Evolutionary conservation across 306 rosid species (phyloP).

Genomic region (Acacia melanoxylon): DNA sequence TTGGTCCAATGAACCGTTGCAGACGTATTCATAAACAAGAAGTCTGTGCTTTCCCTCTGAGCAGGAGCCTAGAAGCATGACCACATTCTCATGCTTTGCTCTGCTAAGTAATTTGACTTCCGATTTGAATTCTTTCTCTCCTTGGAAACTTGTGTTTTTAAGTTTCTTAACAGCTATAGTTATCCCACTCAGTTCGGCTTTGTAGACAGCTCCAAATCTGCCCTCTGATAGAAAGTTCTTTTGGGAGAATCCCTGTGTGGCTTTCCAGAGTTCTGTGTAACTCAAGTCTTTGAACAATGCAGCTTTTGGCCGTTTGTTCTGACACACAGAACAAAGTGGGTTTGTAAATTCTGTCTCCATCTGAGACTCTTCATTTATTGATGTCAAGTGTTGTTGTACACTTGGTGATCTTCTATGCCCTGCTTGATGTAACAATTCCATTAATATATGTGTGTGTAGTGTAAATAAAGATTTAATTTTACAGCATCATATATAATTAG

Average conservation of each 20-base stretch:
- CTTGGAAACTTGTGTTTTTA: conserved; percentile 64
- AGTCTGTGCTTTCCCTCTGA: conserved; percentile 65
- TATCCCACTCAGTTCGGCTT: conserved; percentile 53
- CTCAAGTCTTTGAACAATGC: conserved; percentile 65
- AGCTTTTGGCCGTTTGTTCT: conserved; percentile 52
- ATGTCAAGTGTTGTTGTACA: conserved; percentile 15
- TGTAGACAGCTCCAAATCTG: conserved; percentile 77
- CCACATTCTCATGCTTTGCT: conserved; percentile 87
- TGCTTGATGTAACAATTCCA: conserved; percentile 17
- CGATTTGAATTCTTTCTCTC: conserved; percentile 78
- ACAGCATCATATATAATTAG: neutral
- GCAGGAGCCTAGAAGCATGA: conserved; percentile 76
- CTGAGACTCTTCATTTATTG: conserved; percentile 28
- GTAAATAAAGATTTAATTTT: neutral
- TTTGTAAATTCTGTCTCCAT: conserved; percentile 39
- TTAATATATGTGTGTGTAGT: too few relatives aligned
- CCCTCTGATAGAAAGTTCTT: conserved; percentile 80
- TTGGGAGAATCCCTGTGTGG: conserved; percentile 59
- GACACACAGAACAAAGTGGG: conserved; percentile 60
- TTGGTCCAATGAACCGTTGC: conserved; percentile 80
- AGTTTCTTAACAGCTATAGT: conserved; percentile 80
- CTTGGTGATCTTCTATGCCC: conserved; percentile 42
- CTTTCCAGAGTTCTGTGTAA: conserved; percentile 50
- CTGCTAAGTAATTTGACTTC: conserved; percentile 74
- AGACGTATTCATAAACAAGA: conserved; percentile 85